These are phyloP conservation scores for Dothideomycetes sp. DNA, from an alignment of 2,329 filamentous ascomycete genomes.

Conservation along the genomic window DNA sequence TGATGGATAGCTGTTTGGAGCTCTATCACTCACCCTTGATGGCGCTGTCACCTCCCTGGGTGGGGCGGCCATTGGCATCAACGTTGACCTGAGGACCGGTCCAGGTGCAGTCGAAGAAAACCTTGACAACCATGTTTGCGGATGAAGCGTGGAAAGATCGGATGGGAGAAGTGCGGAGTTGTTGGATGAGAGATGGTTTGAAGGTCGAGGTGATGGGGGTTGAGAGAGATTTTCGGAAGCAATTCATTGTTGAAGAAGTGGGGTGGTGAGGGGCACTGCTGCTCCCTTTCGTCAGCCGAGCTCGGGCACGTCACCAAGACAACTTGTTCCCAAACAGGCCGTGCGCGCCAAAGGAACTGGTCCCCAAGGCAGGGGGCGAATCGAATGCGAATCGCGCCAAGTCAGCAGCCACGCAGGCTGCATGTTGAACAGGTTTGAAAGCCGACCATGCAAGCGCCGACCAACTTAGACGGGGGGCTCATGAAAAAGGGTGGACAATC, in stretches of 20 bases:
- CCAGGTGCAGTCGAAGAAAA: slow-evolving; percentile 53
- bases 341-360: background rate
- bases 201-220: slow-evolving; percentile 14
- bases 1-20: slow-evolving; percentile 7
- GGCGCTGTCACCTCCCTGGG: slow-evolving; percentile 25
- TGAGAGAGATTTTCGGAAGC: background rate
- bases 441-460: background rate
- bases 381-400: no score
- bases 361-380: no score
- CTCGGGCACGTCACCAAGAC: background rate
- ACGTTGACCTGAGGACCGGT: slow-evolving; percentile 59
- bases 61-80: slow-evolving; percentile 41
- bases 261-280: background rate
- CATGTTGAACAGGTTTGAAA: no score
- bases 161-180: slow-evolving; percentile 10
- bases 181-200: slow-evolving; percentile 25
- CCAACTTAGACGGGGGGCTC: background rate
- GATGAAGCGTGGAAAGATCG: slow-evolving; percentile 53
- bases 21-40: slow-evolving; percentile 46
- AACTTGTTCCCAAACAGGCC: background rate
- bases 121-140: slow-evolving; percentile 64
- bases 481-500: no score
- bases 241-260: background rate
- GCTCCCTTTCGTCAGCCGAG: background rate
- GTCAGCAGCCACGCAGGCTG: no score